These are phyloP conservation scores for Trichodelitschia bisporula DNA, from an alignment of 495 filamentous ascomycete species.

Conservation along the genomic window DNA sequence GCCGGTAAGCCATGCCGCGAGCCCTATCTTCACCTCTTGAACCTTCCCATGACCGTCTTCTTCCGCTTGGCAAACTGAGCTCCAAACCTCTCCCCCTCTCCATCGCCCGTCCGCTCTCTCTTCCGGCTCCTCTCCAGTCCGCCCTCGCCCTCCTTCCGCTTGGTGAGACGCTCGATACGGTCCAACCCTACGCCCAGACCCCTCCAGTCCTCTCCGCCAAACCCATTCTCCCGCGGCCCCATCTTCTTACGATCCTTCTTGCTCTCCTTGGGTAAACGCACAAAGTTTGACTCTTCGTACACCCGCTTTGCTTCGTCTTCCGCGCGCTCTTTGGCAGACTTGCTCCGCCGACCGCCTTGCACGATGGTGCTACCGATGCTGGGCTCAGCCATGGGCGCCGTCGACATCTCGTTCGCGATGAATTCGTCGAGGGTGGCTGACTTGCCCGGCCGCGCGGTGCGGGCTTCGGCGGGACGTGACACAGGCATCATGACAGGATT, in stretches of 20 bases:
- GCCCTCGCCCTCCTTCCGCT: conserved; percentile 30
- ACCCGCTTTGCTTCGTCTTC: conserved; percentile 45
- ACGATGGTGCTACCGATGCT: conserved; percentile 67
- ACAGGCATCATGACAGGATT: conserved; percentile 41
- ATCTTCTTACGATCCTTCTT: conserved; percentile 44
- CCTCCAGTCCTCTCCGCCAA: conserved; percentile 69
- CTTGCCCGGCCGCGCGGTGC: conserved; percentile 16
- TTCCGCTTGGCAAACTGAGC: too few relatives aligned
- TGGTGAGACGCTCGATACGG: conserved; percentile 46
- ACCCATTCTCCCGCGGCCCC: conserved; percentile 24
- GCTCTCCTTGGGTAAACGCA: conserved; percentile 53
- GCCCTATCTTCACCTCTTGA: too few relatives aligned
- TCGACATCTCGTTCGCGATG: conserved; percentile 52
- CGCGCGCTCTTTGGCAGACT: conserved; percentile 40
- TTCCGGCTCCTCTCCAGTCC: conserved; percentile 62
- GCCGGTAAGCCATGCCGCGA: too few relatives aligned
- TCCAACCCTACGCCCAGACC: conserved; percentile 56
- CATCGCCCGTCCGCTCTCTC: too few relatives aligned
- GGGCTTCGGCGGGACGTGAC: conserved; percentile 26
- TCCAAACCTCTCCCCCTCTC: too few relatives aligned
- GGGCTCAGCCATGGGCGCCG: conserved; percentile 51
- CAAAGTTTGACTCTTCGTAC: conserved; percentile 76
- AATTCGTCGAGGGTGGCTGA: conserved; percentile 72
- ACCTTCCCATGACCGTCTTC: too few relatives aligned
- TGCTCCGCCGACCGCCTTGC: conserved; percentile 41